phyloP scores from a whole-genome alignment of 192 early-diverging fungal species.

The Chytriomyces sp. region DNA sequence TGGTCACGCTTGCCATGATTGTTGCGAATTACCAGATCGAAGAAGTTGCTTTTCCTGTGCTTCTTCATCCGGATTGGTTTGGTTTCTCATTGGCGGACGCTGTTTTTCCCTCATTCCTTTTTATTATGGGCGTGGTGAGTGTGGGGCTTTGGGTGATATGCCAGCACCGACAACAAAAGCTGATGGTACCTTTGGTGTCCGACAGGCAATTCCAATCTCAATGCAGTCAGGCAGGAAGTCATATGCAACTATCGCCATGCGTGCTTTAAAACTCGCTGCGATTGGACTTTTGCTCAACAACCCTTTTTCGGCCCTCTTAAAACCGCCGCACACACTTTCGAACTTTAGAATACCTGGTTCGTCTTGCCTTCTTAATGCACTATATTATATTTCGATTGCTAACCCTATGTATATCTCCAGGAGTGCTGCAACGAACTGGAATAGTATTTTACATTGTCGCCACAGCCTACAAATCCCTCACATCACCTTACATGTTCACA shows the following conservation, averaged over 20 bases:
- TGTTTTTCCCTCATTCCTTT: slow-evolving; percentile 64
- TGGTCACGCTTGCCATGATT: slow-evolving; percentile 57
- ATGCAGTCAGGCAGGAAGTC: slow-evolving; percentile 1
- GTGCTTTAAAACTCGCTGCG: slow-evolving; percentile 21
- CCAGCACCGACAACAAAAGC: neutral
- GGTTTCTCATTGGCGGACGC: slow-evolving; percentile 55
- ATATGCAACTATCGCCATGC: neutral
- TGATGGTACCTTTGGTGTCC: neutral
- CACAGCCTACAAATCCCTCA: slow-evolving; percentile 19
- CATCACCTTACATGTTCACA: slow-evolving; percentile 10
- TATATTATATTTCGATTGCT: no score
- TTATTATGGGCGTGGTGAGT: slow-evolving; percentile 50
- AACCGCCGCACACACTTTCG: neutral
- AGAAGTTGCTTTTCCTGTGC: slow-evolving; percentile 35
- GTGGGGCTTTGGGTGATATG: neutral
- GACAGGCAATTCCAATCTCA: slow-evolving; percentile 10
- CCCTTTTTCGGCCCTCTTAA: slow-evolving; percentile 24
- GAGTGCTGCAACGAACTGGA: slow-evolving; percentile 28
- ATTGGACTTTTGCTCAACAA: slow-evolving; percentile 36
- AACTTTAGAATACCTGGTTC: neutral
- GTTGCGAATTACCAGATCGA: slow-evolving; percentile 57
- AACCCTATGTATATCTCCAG: neutral
- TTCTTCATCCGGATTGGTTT: slow-evolving; percentile 53
- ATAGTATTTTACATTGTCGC: slow-evolving; percentile 29
- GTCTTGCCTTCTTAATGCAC: neutral